These are phyloP conservation scores for Pichia nanzhaoensis DNA, from an alignment of 805 yeast species.

Conservation along the genomic window DNA sequence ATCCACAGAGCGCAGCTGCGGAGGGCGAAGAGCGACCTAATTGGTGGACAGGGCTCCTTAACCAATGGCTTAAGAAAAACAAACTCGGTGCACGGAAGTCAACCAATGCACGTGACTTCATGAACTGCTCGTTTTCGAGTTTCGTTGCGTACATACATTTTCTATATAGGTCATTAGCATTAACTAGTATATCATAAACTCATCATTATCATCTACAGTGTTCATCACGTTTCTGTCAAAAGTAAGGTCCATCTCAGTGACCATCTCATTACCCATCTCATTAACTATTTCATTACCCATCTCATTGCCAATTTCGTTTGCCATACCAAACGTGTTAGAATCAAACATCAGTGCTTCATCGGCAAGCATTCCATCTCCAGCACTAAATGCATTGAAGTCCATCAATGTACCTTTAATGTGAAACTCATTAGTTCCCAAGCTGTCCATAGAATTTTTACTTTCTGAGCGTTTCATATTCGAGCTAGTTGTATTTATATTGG, in stretches of 20 bases:
- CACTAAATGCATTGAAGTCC: slow-evolving; percentile 9
- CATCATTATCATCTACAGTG: slow-evolving; percentile 5
- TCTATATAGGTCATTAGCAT: no score
- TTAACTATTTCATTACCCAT: no score
- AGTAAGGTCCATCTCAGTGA: not conserved
- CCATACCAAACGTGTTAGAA: not conserved
- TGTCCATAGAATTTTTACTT: slow-evolving; percentile 5
- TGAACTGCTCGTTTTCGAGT: no score
- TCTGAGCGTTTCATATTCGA: slow-evolving; percentile 1
- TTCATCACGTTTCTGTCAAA: not conserved
- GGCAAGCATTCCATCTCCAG: slow-evolving; percentile 7
- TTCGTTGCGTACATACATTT: no score
- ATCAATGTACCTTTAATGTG: slow-evolving; percentile 9
- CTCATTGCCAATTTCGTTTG: not conserved
- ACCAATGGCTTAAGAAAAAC: no score
- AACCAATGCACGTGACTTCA: no score
- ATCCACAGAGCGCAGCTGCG: not conserved
- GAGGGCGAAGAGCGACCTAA: no score
- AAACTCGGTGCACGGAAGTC: no score
- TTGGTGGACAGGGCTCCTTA: no score
- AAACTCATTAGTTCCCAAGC: slow-evolving; percentile 1
- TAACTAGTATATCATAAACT: slow-evolving; percentile 7
- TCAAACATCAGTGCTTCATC: slow-evolving; percentile 6
- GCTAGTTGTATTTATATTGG: not conserved
- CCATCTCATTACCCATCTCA: no score